Percentiles rank a stretch among this genome's conserved stretches.
Evolutionary conservation across 495 filamentous ascomycete species (phyloP).

Genomic region (Astrocystis sublimbata): DNA sequence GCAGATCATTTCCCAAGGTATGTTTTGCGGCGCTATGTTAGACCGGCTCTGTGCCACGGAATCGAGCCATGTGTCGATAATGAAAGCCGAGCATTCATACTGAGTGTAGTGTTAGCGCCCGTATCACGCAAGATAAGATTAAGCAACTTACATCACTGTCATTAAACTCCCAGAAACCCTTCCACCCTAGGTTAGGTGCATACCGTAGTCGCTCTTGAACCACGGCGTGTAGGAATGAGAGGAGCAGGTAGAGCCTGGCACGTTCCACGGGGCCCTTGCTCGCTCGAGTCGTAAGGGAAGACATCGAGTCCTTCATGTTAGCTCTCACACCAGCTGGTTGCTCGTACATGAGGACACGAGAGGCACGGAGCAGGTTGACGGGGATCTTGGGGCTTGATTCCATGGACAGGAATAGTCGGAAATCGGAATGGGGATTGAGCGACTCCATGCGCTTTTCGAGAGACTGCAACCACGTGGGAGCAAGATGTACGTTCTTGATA

Average conservation of each 20-base stretch:
- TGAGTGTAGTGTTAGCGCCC: conserved; percentile 43
- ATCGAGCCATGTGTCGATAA: conserved; percentile 96
- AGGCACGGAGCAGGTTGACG: conserved; percentile 91
- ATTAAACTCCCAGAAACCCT: conserved; percentile 99
- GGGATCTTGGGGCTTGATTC: conserved; percentile 96
- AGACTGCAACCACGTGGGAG: conserved; percentile 92
- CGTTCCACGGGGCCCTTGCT: conserved; percentile 87
- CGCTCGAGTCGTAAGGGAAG: conserved; percentile 73
- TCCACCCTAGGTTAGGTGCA: conserved; percentile 93
- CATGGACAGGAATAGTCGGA: conserved; percentile 97
- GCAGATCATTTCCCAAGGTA: conserved; percentile 96
- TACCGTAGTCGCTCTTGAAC: conserved; percentile 95
- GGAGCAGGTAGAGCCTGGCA: conserved; percentile 82
- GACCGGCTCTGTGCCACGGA: conserved; percentile 75
- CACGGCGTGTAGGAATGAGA: conserved; percentile 95
- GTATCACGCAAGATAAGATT: not conserved
- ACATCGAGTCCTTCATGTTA: conserved; percentile 98
- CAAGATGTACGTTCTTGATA: conserved; percentile 98
- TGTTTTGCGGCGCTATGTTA: conserved; percentile 88
- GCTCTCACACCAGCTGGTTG: conserved; percentile 94
- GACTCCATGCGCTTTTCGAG: conserved; percentile 95
- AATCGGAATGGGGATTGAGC: conserved; percentile 90
- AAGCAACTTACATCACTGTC: conserved; percentile 86
- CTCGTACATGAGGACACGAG: conserved; percentile 94
- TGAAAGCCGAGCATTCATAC: conserved; percentile 96